These are phyloP conservation scores for Tylopilus intermedius DNA, from an alignment of 768 basidiomycete genomes.

Conservation along the genomic window DNA sequence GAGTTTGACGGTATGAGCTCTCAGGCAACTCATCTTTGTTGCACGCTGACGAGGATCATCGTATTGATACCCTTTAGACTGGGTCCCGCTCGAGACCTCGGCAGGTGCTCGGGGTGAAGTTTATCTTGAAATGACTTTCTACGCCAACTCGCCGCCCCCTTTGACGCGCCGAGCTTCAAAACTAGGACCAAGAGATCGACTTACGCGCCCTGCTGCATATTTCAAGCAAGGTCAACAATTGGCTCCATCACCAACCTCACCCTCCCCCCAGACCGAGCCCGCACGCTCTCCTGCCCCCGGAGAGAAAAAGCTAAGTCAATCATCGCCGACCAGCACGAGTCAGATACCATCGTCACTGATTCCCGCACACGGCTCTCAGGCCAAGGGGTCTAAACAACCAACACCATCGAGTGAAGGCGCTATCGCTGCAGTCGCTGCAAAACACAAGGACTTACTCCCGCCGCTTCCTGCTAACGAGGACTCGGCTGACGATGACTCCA, in stretches of 20 bases:
- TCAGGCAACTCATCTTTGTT: neutral
- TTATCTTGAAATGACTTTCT: slow-evolving; percentile 93
- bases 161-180: slow-evolving; percentile 51
- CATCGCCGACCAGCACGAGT: neutral
- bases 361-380: slow-evolving; percentile 14
- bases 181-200: slow-evolving; percentile 45
- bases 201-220: slow-evolving; percentile 38
- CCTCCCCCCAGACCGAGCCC: slow-evolving; percentile 10
- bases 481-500: slow-evolving; percentile 19
- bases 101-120: slow-evolving; percentile 75
- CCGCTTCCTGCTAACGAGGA: slow-evolving; percentile 34
- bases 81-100: slow-evolving; percentile 56
- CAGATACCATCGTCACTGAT: slow-evolving; percentile 23
- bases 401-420: slow-evolving; percentile 5
- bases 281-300: slow-evolving; percentile 4
- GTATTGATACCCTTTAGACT: slow-evolving; percentile 43
- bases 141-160: slow-evolving; percentile 61
- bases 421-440: slow-evolving; percentile 1
- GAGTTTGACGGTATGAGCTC: slow-evolving; percentile 85
- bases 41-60: slow-evolving; percentile 3
- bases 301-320: slow-evolving; percentile 12
- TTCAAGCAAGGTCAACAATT: slow-evolving; percentile 19
- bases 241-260: slow-evolving; percentile 9
- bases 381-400: slow-evolving; percentile 8
- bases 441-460: slow-evolving; percentile 33